phyloP scores from a whole-genome alignment of 768 basidiomycete genomes.

The Candolleomyces aberdarensis region DNA sequence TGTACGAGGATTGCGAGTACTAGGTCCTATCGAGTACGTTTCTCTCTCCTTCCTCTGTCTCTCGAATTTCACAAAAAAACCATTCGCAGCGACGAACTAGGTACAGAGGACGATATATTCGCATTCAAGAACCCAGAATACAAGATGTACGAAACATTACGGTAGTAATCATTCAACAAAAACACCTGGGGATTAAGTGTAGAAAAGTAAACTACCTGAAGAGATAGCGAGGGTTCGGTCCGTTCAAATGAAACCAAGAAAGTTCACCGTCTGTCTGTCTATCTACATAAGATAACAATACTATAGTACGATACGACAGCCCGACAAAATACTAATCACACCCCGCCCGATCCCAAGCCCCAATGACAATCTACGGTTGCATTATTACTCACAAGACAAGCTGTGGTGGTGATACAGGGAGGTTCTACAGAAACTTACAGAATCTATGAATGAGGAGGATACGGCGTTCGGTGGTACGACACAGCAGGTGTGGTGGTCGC shows the following conservation, averaged over 20 bases:
- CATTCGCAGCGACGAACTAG: constrained; percentile 29
- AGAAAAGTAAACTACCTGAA: too few relatives aligned
- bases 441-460: neutral
- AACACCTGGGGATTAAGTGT: too few relatives aligned
- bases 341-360: too few relatives aligned
- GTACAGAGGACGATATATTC: constrained; percentile 3
- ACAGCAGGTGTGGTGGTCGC: neutral
- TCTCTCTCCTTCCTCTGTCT: neutral
- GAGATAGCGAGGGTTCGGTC: too few relatives aligned
- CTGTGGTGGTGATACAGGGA: too few relatives aligned
- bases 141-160: constrained; percentile 4
- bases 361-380: too few relatives aligned
- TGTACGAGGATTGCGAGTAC: constrained; percentile 85
- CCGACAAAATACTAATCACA: too few relatives aligned
- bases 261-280: too few relatives aligned
- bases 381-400: too few relatives aligned
- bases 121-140: constrained; percentile 8
- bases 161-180: neutral
- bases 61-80: constrained; percentile 4
- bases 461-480: neutral
- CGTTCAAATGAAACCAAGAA: too few relatives aligned
- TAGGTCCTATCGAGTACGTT: constrained; percentile 76
- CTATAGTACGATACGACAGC: too few relatives aligned
- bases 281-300: too few relatives aligned
- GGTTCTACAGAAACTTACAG: neutral